Conservation (phyloP, 768 basidiomycete genomes). For the Lactifluus echinatus region DNA sequence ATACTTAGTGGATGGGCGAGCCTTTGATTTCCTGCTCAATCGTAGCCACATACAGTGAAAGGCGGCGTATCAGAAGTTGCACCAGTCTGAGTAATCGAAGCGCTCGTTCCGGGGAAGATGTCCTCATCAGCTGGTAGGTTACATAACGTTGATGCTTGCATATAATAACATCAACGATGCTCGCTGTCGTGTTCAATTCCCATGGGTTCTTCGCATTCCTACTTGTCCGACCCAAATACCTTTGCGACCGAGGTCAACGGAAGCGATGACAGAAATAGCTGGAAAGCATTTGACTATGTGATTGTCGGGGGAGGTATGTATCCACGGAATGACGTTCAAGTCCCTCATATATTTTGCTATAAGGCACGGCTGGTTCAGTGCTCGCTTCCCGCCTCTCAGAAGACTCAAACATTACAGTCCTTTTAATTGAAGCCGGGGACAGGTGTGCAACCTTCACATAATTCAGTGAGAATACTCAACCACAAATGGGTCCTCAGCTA, state of each 20-base stretch:
- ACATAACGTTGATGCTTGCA: too few relatives aligned
- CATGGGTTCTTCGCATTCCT: slow-evolving; percentile 18
- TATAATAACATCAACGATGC: too few relatives aligned
- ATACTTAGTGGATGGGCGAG: too few relatives aligned
- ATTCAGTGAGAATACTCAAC: background rate
- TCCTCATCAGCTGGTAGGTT: too few relatives aligned
- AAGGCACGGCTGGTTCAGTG: slow-evolving; percentile 55
- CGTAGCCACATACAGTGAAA: too few relatives aligned
- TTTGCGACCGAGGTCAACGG: slow-evolving; percentile 11
- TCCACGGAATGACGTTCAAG: background rate
- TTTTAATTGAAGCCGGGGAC: slow-evolving; percentile 51
- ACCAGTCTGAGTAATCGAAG: too few relatives aligned
- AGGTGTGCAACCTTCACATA: slow-evolving; percentile 34
- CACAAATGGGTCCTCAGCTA: background rate
- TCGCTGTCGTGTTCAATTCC: background rate
- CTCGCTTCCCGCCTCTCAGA: slow-evolving; percentile 52
- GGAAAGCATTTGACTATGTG: slow-evolving; percentile 30
- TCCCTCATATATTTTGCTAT: background rate
- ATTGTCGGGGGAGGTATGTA: slow-evolving; percentile 32
- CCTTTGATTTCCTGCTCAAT: too few relatives aligned
- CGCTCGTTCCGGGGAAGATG: too few relatives aligned
- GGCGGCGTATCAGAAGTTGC: too few relatives aligned
- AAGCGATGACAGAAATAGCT: slow-evolving; percentile 1
- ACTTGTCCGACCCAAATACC: slow-evolving; percentile 10
- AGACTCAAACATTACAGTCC: slow-evolving; percentile 42